phyloP scores from a whole-genome alignment of 2,329 filamentous ascomycete species.

The Pseudocercospora vitis region DNA sequence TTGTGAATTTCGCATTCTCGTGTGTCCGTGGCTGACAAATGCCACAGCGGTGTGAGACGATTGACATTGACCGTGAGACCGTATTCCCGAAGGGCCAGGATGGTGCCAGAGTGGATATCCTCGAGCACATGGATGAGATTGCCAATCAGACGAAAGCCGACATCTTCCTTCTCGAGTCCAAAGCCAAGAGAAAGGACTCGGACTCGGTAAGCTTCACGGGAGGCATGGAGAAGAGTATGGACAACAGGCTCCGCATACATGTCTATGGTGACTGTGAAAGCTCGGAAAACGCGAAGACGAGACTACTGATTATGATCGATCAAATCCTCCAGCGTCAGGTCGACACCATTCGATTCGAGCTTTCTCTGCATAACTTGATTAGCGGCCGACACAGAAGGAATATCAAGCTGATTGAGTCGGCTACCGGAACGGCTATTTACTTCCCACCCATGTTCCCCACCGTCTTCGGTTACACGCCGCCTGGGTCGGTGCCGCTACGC shows the following conservation, averaged over 20 bases:
- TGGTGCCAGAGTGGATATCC: slow-evolving; percentile 63
- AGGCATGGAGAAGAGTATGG: slow-evolving; percentile 75
- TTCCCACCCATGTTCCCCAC: slow-evolving; percentile 93
- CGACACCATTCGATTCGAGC: slow-evolving; percentile 77
- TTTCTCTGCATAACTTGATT: slow-evolving; percentile 85
- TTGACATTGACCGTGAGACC: slow-evolving; percentile 89
- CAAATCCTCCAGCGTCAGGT: slow-evolving; percentile 76
- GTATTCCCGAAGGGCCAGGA: slow-evolving; percentile 71
- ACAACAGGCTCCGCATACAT: slow-evolving; percentile 86
- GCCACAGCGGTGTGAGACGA: slow-evolving; percentile 78
- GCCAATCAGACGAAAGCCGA: slow-evolving; percentile 89
- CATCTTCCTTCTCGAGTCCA: slow-evolving; percentile 91
- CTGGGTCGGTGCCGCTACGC: slow-evolving; percentile 70
- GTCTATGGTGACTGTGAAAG: slow-evolving; percentile 96
- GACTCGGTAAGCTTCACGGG: slow-evolving; percentile 76
- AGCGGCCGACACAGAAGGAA: slow-evolving; percentile 94
- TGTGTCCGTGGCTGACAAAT: slow-evolving; percentile 32
- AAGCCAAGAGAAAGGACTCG: slow-evolving; percentile 65
- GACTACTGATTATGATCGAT: slow-evolving; percentile 95
- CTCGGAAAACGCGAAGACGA: slow-evolving; percentile 93
- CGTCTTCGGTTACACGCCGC: slow-evolving; percentile 85
- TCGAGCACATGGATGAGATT: slow-evolving; percentile 82
- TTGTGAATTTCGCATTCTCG: slow-evolving; percentile 9
- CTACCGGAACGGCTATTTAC: slow-evolving; percentile 95
- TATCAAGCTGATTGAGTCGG: slow-evolving; percentile 95